Evolutionary conservation across 805 yeast species (phyloP).

Genomic region (Saccharomyces kudriavzevii): DNA sequence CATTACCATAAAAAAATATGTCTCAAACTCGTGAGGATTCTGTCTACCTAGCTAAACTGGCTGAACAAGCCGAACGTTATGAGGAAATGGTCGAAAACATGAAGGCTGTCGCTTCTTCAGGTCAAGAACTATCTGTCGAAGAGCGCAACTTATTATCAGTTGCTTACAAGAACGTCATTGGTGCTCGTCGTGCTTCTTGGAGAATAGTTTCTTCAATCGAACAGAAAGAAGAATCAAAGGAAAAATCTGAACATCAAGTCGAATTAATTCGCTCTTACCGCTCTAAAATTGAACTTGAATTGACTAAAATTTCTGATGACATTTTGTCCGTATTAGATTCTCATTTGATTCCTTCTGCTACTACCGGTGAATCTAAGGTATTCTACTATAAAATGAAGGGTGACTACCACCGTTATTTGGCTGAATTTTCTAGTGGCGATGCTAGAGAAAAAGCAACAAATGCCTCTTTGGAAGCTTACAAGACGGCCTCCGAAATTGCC

Average conservation of each 20-base stretch:
- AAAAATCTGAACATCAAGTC: conserved; percentile 74
- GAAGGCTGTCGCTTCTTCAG: conserved; percentile 91
- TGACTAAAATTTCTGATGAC: conserved; percentile 86
- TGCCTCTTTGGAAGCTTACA: conserved; percentile 84
- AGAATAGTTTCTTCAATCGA: conserved; percentile 94
- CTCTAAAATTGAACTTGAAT: conserved; percentile 82
- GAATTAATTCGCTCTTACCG: conserved; percentile 84
- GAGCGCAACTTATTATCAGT: conserved; percentile 93
- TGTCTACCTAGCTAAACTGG: conserved; percentile 92
- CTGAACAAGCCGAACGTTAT: conserved; percentile 97
- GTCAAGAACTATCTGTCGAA: conserved; percentile 88
- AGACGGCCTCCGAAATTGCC: conserved; percentile 90
- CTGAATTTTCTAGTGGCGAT: conserved; percentile 85
- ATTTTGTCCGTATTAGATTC: conserved; percentile 75
- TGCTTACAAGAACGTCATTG: conserved; percentile 94
- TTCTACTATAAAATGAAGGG: conserved; percentile 98
- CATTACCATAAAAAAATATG: conserved; percentile 34
- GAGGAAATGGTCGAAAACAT: conserved; percentile 97
- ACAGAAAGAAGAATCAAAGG: conserved; percentile 93
- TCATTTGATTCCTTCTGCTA: conserved; percentile 86
- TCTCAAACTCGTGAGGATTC: conserved; percentile 91
- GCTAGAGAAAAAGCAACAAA: conserved; percentile 88
- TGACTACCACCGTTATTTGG: conserved; percentile 95
- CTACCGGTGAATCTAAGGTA: conserved; percentile 92
- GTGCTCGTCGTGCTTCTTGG: conserved; percentile 98